Conservation (phyloP, 2,329 filamentous ascomycete genomes). For the Colletotrichum tabaci region DNA sequence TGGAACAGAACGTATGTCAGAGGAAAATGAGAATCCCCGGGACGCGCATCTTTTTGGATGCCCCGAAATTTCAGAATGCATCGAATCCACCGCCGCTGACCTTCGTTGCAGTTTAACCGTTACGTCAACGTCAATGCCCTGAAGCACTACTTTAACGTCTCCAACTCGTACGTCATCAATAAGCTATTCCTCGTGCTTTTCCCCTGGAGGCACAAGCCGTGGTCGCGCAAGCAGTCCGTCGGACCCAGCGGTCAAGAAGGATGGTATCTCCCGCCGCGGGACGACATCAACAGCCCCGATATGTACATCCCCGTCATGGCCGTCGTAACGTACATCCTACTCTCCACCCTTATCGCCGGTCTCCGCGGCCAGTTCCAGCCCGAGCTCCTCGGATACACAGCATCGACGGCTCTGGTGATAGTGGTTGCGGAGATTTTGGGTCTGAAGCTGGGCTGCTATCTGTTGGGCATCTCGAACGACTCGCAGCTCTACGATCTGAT, state of each 20-base stretch:
- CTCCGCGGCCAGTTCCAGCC: conserved; percentile 94
- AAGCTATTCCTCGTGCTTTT: conserved; percentile 96
- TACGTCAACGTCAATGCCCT: conserved; percentile 94
- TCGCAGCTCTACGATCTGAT: conserved; percentile 94
- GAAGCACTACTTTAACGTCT: conserved; percentile 99
- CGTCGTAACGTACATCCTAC: conserved; percentile 95
- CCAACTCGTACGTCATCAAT: conserved; percentile 94
- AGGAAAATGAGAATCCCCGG: not conserved
- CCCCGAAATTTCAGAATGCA: not conserved
- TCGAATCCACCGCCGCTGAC: conserved; percentile 38
- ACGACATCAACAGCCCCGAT: conserved; percentile 97
- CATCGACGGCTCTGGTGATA: conserved; percentile 85
- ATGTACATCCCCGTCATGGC: conserved; percentile 99
- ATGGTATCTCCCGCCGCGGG: conserved; percentile 90
- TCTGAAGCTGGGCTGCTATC: conserved; percentile 92
- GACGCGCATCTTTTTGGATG: not conserved
- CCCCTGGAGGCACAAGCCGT: conserved; percentile 97
- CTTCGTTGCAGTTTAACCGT: conserved; percentile 64
- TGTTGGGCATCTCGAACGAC: conserved; percentile 93
- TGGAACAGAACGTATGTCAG: conserved; percentile 89
- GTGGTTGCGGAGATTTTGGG: conserved; percentile 91
- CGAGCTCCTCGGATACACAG: conserved; percentile 91
- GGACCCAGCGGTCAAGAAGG: conserved; percentile 79
- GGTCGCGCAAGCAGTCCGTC: conserved; percentile 89
- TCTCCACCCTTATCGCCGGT: conserved; percentile 91